phyloP scores from a whole-genome alignment of 1,139 yeast species.

The Yarrowia galli region DNA sequence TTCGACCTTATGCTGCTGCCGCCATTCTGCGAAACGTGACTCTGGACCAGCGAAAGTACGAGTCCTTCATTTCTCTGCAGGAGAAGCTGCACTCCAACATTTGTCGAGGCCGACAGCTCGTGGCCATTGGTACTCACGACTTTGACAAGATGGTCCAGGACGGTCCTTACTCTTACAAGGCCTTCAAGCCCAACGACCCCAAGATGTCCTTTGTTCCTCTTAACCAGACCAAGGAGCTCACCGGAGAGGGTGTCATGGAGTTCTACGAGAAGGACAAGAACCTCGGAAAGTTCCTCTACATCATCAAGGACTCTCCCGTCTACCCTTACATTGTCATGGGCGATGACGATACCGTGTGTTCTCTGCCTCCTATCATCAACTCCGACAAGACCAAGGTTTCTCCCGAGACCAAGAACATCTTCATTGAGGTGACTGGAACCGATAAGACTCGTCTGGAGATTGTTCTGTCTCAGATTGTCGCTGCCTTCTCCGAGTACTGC shows the following conservation, averaged over 20 bases:
- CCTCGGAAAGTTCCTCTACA: constrained; percentile 84
- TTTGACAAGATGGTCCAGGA: constrained; percentile 66
- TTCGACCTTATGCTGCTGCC: constrained; percentile 94
- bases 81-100: constrained; percentile 94
- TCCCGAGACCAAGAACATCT: constrained; percentile 82
- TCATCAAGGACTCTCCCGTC: constrained; percentile 87
- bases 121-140: constrained; percentile 99
- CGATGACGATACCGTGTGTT: constrained; percentile 76
- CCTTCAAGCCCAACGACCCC: constrained; percentile 78
- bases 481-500: constrained; percentile 94
- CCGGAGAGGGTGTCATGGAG: constrained; percentile 82
- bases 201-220: constrained; percentile 71
- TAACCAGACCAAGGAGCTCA: constrained; percentile 79
- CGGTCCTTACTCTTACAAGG: constrained; percentile 91
- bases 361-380: constrained; percentile 97
- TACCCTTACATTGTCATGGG: constrained; percentile 86
- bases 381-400: constrained; percentile 90
- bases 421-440: constrained; percentile 94
- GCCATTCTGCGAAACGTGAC: constrained; percentile 86
- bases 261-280: constrained; percentile 91
- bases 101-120: constrained; percentile 96
- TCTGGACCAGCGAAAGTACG: constrained; percentile 85
- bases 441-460: constrained; percentile 92
- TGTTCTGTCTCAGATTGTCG: constrained; percentile 88
- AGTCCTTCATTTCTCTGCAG: constrained; percentile 93